A percentile compares a stretch with the other conserved stretches of the same genome.
These are phyloP conservation scores for Cyclotella baltica DNA, from an alignment of 108 stramenopile species.

Conservation along the genomic window DNA sequence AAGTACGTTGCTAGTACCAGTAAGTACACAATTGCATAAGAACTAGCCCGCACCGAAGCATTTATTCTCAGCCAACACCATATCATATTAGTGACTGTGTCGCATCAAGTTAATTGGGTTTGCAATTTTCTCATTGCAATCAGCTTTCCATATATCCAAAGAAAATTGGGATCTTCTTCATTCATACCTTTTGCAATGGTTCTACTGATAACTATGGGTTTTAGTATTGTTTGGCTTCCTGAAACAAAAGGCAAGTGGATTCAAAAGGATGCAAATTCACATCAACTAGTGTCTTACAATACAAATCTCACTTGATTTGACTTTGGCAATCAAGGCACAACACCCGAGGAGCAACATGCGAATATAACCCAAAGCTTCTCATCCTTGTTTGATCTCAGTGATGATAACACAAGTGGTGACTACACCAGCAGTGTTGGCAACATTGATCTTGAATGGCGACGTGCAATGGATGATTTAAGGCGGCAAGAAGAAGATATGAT, in stretches of 20 bases:
- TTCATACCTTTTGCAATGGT: slow-evolving; percentile 89
- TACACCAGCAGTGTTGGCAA: not conserved
- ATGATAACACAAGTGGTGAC: slow-evolving; percentile 28
- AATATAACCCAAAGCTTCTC: slow-evolving; percentile 53
- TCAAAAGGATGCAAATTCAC: not conserved
- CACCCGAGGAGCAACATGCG: slow-evolving; percentile 68
- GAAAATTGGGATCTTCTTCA: slow-evolving; percentile 69
- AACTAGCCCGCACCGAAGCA: not conserved
- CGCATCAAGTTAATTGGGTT: slow-evolving; percentile 69
- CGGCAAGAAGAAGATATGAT: slow-evolving; percentile 80
- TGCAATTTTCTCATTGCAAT: slow-evolving; percentile 93
- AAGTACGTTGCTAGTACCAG: slow-evolving; percentile 87
- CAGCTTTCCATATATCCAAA: slow-evolving; percentile 87
- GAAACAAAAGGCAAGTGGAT: slow-evolving; percentile 76
- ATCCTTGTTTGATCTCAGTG: slow-evolving; percentile 24
- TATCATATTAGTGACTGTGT: slow-evolving; percentile 30
- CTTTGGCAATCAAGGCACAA: no score
- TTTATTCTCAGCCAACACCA: not conserved
- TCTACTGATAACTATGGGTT: slow-evolving; percentile 62
- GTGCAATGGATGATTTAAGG: slow-evolving; percentile 87
- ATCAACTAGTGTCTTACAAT: not conserved
- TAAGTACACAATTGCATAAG: slow-evolving; percentile 12
- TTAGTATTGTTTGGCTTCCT: slow-evolving; percentile 65
- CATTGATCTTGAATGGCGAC: slow-evolving; percentile 82
- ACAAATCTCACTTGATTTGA: not conserved